Evolutionary conservation across 2,329 filamentous ascomycete species (phyloP).

Genomic region (Chaetomiaceae sp.): DNA sequence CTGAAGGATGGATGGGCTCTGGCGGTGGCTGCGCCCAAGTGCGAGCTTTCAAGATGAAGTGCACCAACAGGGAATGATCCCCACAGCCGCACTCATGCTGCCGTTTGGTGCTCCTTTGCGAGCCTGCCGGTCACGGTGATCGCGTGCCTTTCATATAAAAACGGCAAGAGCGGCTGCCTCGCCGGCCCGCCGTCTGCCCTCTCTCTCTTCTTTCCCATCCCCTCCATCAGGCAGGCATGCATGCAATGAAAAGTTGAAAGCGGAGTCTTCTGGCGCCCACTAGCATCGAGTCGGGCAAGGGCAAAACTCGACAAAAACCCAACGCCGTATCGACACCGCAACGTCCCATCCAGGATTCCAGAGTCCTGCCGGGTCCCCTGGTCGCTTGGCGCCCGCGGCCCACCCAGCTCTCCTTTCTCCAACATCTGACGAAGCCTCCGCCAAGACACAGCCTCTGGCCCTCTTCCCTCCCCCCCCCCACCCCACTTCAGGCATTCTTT

Average conservation of each 20-base stretch:
- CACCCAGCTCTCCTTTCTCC: no score
- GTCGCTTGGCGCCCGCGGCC: constrained; percentile 14
- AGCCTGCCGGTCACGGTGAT: constrained; percentile 12
- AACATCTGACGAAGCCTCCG: constrained; percentile 11
- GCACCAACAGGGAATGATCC: constrained; percentile 12
- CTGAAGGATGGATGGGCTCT: not conserved
- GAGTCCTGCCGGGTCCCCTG: no score
- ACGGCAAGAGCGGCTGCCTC: constrained; percentile 5
- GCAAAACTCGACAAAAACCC: not conserved
- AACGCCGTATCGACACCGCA: constrained; percentile 20
- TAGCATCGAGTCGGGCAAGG: not conserved
- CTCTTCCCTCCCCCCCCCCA: no score
- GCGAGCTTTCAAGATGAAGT: not conserved
- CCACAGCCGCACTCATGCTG: constrained; percentile 13
- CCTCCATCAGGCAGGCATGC: not conserved
- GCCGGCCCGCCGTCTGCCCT: not conserved
- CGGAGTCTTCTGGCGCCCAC: not conserved
- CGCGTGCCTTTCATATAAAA: constrained; percentile 18
- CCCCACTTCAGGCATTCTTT: constrained; percentile 5
- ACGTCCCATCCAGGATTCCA: constrained; percentile 10
- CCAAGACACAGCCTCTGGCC: constrained; percentile 18
- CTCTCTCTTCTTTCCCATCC: not conserved
- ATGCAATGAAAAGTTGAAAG: not conserved
- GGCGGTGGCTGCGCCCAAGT: constrained; percentile 14
- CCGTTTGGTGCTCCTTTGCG: constrained; percentile 12